These are phyloP conservation scores for Diphasiastrum complanatum DNA, from an alignment of 83 land plant genomes.

Conservation along the genomic window DNA sequence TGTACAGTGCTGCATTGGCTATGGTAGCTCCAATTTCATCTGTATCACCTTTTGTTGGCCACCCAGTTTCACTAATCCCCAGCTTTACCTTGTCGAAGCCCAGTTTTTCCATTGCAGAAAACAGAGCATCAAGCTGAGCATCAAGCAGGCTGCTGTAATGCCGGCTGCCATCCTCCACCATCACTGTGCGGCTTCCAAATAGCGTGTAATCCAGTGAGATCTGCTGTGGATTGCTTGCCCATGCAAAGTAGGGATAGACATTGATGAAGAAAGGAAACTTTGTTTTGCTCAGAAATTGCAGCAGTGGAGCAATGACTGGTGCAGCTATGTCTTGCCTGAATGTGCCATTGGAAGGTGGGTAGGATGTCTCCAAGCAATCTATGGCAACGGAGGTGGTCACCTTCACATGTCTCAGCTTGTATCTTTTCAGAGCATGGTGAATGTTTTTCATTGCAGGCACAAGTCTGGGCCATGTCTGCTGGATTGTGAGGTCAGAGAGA, in stretches of 20 bases:
- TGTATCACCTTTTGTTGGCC: conserved; percentile 40
- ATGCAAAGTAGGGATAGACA: conserved; percentile 71
- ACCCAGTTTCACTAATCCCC: conserved; percentile 37
- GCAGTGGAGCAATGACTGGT: conserved; percentile 48
- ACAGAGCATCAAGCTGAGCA: conserved; percentile 38
- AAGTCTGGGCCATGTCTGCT: conserved; percentile 21
- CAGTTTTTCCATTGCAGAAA: conserved; percentile 27
- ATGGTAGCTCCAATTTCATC: conserved; percentile 20
- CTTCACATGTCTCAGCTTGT: conserved; percentile 36
- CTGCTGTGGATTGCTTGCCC: conserved; percentile 35
- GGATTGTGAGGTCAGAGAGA: conserved; percentile 34
- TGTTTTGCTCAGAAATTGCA: conserved; percentile 47
- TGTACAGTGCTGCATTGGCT: conserved; percentile 21
- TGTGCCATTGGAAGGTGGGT: conserved; percentile 66
- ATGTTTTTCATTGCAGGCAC: conserved; percentile 49
- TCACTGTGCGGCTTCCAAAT: conserved; percentile 21
- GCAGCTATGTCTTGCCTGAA: conserved; percentile 57
- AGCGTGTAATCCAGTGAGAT: conserved; percentile 54
- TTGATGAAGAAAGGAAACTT: conserved; percentile 63
- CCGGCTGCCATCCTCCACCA: conserved; percentile 23
- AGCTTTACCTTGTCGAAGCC: conserved; percentile 27
- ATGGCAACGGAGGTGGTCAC: conserved; percentile 70
- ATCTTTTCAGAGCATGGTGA: conserved; percentile 40
- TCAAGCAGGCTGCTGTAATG: conserved; percentile 38
- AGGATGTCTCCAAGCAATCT: conserved; percentile 54